phyloP scores from a whole-genome alignment of 83 land plant genomes.

The Picea engelmannii region DNA sequence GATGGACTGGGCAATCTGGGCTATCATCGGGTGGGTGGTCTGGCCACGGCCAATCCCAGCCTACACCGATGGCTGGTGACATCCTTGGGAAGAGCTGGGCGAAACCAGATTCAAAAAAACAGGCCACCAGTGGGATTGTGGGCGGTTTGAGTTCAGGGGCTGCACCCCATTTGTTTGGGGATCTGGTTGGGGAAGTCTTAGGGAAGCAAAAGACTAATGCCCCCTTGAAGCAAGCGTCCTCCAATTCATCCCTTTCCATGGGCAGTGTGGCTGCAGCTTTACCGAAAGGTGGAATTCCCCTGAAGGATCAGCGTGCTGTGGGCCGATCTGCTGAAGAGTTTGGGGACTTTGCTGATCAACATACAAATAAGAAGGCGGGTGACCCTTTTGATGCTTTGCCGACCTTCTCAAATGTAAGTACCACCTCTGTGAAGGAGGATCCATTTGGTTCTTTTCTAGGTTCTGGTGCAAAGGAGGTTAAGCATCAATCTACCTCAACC shows the following conservation, averaged over 20 bases:
- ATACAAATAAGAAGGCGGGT: constrained; percentile 8
- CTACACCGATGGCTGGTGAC: constrained; percentile 76
- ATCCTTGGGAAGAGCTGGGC: constrained; percentile 81
- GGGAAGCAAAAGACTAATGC: constrained; percentile 35
- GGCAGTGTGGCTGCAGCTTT: constrained; percentile 54
- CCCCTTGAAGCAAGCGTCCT: constrained; percentile 41
- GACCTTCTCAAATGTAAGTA: not conserved
- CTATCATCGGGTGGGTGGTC: constrained; percentile 7
- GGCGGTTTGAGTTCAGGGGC: constrained; percentile 31
- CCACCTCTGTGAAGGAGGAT: constrained; percentile 5
- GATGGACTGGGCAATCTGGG: constrained; percentile 12
- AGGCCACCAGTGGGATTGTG: constrained; percentile 19
- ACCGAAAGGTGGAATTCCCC: constrained; percentile 35
- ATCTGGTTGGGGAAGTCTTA: constrained; percentile 66
- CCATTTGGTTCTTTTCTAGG: constrained; percentile 55
- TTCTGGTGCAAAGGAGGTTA: constrained; percentile 35
- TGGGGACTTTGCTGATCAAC: constrained; percentile 21
- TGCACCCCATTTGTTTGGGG: constrained; percentile 69
- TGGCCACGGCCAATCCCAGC: constrained; percentile 15
- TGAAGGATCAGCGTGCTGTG: constrained; percentile 1
- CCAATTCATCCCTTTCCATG: constrained; percentile 45
- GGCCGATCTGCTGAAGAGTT: constrained; percentile 16
- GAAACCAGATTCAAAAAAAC: constrained; percentile 19
- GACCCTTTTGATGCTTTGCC: constrained; percentile 11
- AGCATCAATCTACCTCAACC: constrained; percentile 22